Evolutionary conservation across 176 grass and related monocot genomes (phyloP), one percentile per base, ranked within the genome.

Genomic region (Metroxylon sagu): DNA sequence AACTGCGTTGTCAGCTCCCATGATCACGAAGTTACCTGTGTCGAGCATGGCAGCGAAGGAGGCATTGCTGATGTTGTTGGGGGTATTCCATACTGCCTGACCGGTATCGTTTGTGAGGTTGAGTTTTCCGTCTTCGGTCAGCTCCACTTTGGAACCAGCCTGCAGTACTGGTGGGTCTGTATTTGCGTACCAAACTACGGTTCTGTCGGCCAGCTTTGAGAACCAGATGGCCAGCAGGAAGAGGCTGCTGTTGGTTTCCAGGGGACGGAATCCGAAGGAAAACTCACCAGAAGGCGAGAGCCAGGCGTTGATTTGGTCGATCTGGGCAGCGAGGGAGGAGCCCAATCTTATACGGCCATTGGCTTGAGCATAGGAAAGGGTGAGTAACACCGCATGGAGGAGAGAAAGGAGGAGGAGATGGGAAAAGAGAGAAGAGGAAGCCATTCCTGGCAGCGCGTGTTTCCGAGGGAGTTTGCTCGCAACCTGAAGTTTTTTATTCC

Each of bases 161-260:
- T 17, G 25, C 3, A n/a, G n/a, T n/a, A 15, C 60, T 29, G 61
- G 71, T 4, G 18, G 27, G 17, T 48, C 26, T 19, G 19, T 71
- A 14, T 75, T 75, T 27, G 71, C 61, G 6, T 79, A 87, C 84
- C 84, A 87, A 25, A 19, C 75, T 8, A 72, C 61, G 1, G 79
- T 79, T 26, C 67, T 53, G 39, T 71, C 14, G 5, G 31, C 39
- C 35, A 62, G 79, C 61, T 79, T 87, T 28, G 64, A 49, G 54
- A 82, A 87, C 79, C 84, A 87, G 58, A 82, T 25, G 1, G 70
- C 74, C 14, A 82, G 65, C 19, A 87, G 43, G 59, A 75, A 87
- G 19, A 14, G 35, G 54, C 18, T 18, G 53, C 12, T 19, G 16
- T 58, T 31, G 2, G 29, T 26, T 2, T 57, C 50, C 19, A 58